Evolutionary conservation across 176 grass and related monocot species (phyloP).

Genomic region (Thinopyrum elongatum): DNA sequence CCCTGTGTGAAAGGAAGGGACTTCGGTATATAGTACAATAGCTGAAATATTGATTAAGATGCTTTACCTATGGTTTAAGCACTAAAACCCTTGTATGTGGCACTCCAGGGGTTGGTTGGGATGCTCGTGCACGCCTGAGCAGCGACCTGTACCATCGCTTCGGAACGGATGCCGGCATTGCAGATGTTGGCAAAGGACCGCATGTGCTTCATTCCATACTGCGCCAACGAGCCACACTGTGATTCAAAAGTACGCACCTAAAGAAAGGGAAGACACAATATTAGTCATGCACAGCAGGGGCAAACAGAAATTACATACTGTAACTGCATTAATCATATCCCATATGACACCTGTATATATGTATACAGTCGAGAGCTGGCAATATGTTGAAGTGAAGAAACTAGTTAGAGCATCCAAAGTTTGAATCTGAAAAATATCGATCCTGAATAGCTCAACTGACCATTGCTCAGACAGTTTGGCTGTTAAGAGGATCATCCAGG

Average conservation of each 20-base stretch:
- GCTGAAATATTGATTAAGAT: not conserved
- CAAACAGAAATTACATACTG: too few species aligned
- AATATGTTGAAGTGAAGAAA: not conserved
- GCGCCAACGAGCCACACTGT: too few species aligned
- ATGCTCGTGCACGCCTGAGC: too few species aligned
- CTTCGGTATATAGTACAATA: not conserved
- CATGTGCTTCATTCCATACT: too few species aligned
- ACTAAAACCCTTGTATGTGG: constrained; percentile 66
- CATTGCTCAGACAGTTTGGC: not conserved
- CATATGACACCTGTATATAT: not conserved
- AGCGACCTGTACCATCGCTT: too few species aligned
- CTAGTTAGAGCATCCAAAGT: not conserved
- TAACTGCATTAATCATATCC: too few species aligned
- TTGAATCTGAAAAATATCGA: not conserved
- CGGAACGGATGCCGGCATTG: too few species aligned
- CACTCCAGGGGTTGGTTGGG: too few species aligned
- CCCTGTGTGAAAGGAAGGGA: not conserved
- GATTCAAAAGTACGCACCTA: too few species aligned
- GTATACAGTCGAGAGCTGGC: not conserved
- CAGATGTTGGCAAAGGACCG: too few species aligned
- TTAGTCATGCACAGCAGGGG: not conserved
- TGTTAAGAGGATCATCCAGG: not conserved
- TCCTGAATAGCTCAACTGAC: not conserved
- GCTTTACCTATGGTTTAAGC: constrained; percentile 46
- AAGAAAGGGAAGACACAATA: not conserved